Conservation (phyloP, 768 basidiomycete species). For the Rhodocollybia butyracea region DNA sequence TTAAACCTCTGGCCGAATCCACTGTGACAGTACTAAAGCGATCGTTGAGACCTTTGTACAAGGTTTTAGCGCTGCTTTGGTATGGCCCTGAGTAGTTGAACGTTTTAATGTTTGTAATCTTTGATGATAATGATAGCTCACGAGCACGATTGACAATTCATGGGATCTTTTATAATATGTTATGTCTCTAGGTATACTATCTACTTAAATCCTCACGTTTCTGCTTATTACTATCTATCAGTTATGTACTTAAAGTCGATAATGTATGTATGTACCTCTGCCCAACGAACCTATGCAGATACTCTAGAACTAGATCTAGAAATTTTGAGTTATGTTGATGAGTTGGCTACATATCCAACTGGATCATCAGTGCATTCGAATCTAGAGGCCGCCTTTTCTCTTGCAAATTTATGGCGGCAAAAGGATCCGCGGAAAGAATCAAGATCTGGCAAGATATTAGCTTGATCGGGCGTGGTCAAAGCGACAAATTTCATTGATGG, state of each 20-base stretch:
- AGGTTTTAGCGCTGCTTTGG: neutral
- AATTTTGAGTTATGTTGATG: neutral
- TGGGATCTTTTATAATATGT: neutral
- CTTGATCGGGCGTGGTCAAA: no score
- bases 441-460: no score
- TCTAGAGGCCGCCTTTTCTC: no score
- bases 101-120: neutral
- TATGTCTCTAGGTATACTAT: no score
- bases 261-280: neutral
- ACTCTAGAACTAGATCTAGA: no score
- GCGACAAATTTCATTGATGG: no score
- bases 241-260: neutral
- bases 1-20: neutral
- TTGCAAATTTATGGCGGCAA: no score
- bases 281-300: no score
- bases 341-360: no score
- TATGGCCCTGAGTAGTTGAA: neutral
- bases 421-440: no score
- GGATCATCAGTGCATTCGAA: no score
- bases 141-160: neutral
- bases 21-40: neutral
- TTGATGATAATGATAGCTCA: no score
- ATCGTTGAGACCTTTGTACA: neutral
- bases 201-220: neutral
- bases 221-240: constrained; percentile 3